Evolutionary conservation across 2,329 filamentous ascomycete genomes (phyloP).

Genomic region (Chrysosporium keratinophilum): DNA sequence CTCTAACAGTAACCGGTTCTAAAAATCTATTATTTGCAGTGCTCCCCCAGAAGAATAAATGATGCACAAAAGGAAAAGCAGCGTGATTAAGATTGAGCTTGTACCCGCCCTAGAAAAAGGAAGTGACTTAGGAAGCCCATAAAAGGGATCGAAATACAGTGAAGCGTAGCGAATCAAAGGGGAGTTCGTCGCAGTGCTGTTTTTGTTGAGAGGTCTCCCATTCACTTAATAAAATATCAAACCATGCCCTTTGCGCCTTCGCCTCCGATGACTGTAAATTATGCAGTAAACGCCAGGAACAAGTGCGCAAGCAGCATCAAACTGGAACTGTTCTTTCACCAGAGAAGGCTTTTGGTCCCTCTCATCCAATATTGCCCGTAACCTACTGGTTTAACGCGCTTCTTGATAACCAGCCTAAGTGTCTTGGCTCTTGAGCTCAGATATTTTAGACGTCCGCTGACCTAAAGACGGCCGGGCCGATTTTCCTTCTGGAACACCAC

Average conservation of each 20-base stretch:
- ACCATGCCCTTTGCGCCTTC: constrained; percentile 10
- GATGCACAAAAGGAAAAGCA: neutral
- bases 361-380: neutral
- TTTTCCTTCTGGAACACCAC: constrained; percentile 1
- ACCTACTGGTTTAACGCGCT: neutral
- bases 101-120: constrained; percentile 10
- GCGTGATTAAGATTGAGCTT: constrained; percentile 11
- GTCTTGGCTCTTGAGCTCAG: constrained; percentile 4
- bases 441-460: constrained; percentile 12
- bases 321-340: neutral
- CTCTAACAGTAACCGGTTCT: constrained; percentile 1
- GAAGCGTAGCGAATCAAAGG: constrained; percentile 14
- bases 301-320: constrained; percentile 5
- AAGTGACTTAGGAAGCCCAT: constrained; percentile 10
- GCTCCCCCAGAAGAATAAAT: neutral
- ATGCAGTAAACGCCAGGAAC: constrained; percentile 12
- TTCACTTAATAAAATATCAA: constrained; percentile 13
- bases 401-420: neutral
- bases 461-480: constrained; percentile 13
- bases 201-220: neutral
- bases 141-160: neutral
- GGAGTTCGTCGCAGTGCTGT: constrained; percentile 11
- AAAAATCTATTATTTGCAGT: constrained; percentile 1
- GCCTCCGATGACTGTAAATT: constrained; percentile 5
- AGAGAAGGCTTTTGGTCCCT: neutral